Evolutionary conservation across 148 eudicot species (phyloP), one percentile per base, ranked within the genome.

Genomic region (Bassia scoparia): DNA sequence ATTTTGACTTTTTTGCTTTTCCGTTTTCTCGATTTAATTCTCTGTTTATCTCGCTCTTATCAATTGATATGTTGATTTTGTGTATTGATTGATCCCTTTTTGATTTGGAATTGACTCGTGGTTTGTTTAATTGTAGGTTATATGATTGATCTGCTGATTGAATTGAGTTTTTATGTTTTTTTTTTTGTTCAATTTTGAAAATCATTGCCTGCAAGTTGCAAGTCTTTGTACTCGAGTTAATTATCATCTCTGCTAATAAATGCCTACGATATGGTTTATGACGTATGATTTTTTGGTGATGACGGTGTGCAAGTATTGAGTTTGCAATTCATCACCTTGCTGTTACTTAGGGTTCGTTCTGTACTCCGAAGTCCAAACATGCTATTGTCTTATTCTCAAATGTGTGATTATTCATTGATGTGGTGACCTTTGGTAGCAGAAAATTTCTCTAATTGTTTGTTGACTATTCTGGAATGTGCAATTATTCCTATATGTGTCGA

Each of bases 1-100:
- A 49, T 61, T 44, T 74, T 61, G 61, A 46, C 61, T 35, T 48
- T n/a, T 17, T n/a, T n/a, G n/a, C n/a, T 41, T 68, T 60, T 21
- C 10, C 35, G 0, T 20, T 44, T 52, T 4, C 46, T 75, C 35
- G 35, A 29, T 84, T 5, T 34, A 20, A 27, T 65, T 69, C 3
- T 52, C 41, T 33, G 15, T 41, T 31, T 43, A 21, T 43, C 1
- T 54, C 48, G 48, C 53, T 68, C 3, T 16, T 44, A 35, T 23
- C 29, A 29, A 26, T 29, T 41, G 50, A 20, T 41, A 49, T 35
- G 46, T 30, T 31, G n/a, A 60, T 33, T 2, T 52, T 21, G 24
- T 52, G 56, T 30, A 54, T 43, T 59, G 50, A 44, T 14, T 33
- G 48, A 61, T 60, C 21, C 18, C 27, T 43, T 26, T 26, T 3